Evolutionary conservation across 345 rosid genomes (phyloP).

Genomic region (Boechera retrofracta): DNA sequence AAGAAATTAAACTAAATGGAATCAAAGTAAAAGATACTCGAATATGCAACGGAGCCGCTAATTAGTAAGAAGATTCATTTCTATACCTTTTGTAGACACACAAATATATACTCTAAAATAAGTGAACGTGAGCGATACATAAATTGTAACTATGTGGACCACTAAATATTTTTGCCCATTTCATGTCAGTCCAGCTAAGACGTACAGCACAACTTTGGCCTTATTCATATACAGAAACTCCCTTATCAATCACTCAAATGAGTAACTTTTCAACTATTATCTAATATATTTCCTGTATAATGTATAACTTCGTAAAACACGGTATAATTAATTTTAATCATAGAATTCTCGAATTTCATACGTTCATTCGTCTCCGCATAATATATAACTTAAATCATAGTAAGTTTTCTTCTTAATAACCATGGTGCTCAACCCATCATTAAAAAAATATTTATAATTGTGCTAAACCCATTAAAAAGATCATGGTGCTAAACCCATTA

Average conservation of each 20-base stretch:
- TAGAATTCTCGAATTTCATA: not conserved
- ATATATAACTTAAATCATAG: not conserved
- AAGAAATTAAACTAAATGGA: not conserved
- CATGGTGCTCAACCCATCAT: not conserved
- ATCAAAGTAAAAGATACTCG: slow-evolving; percentile 31
- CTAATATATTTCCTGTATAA: slow-evolving; percentile 7
- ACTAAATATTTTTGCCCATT: slow-evolving; percentile 20
- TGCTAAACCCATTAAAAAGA: not conserved
- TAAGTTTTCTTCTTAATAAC: not conserved
- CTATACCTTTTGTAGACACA: slow-evolving; percentile 34
- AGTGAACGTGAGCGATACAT: slow-evolving; percentile 34
- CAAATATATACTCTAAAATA: slow-evolving; percentile 21
- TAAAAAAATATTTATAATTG: not conserved
- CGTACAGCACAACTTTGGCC: slow-evolving; percentile 38
- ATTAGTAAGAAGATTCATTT: slow-evolving; percentile 19
- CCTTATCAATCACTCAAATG: slow-evolving; percentile 37
- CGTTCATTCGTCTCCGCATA: not conserved
- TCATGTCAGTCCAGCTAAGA: slow-evolving; percentile 46
- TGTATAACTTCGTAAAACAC: not conserved
- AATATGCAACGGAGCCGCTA: slow-evolving; percentile 8
- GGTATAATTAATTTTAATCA: not conserved
- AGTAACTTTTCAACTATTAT: not conserved
- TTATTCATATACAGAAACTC: slow-evolving; percentile 27
- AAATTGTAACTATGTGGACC: slow-evolving; percentile 28
- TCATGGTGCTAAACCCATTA: not conserved